Evolutionary conservation across 2,329 filamentous ascomycete genomes (phyloP).

Genomic region (Thyridium curvatum): DNA sequence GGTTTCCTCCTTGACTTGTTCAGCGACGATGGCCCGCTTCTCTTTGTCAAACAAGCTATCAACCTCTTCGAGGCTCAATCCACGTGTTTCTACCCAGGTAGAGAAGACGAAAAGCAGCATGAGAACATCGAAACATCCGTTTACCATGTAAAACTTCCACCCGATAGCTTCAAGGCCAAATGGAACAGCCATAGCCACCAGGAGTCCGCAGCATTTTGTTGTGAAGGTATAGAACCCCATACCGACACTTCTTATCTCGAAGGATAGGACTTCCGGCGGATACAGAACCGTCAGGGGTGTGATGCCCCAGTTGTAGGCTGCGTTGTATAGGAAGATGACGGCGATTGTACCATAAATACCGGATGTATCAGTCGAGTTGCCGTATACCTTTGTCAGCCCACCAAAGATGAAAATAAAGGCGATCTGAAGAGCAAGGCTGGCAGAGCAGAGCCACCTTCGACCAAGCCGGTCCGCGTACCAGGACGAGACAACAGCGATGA

Average conservation of each 20-base stretch:
- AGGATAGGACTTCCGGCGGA: constrained; percentile 1
- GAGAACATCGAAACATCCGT: background rate
- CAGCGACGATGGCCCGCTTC: too few relatives aligned
- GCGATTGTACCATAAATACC: constrained; percentile 2
- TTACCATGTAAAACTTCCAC: constrained; percentile 2
- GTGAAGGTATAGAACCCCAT: constrained; percentile 1
- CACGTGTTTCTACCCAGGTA: constrained; percentile 63
- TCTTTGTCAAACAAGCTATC: constrained; percentile 55
- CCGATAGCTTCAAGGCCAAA: background rate
- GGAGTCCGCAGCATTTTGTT: background rate
- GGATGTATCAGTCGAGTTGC: background rate
- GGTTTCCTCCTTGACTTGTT: too few relatives aligned
- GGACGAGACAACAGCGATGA: background rate
- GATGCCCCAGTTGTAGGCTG: constrained; percentile 4
- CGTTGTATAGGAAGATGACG: constrained; percentile 8
- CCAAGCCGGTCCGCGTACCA: constrained; percentile 1
- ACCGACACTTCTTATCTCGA: background rate
- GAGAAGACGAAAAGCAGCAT: background rate
- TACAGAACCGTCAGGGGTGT: constrained; percentile 3
- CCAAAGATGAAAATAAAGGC: constrained; percentile 2
- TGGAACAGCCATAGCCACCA: background rate
- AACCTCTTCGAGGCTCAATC: constrained; percentile 73
- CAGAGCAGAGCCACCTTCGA: constrained; percentile 2
- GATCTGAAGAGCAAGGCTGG: constrained; percentile 4
- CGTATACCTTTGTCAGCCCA: constrained; percentile 3